Evolutionary conservation across 2,329 filamentous ascomycete genomes (phyloP).

Genomic region (Beauveria asiatica): DNA sequence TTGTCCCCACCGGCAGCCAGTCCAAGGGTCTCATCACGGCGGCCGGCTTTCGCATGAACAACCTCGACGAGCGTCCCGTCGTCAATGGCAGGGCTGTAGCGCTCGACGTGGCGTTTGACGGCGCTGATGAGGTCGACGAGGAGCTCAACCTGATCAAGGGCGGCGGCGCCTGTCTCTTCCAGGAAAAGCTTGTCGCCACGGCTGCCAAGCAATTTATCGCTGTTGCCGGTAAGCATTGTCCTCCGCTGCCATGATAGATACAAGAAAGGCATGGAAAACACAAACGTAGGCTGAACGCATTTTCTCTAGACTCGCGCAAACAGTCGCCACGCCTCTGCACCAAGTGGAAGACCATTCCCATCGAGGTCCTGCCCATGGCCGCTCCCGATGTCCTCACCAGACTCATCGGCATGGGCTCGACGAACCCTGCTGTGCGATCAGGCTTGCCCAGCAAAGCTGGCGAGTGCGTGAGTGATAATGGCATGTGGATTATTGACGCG

Average conservation of each 20-base stretch:
- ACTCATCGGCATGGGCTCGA: conserved; percentile 64
- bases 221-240: conserved; percentile 56
- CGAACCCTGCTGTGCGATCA: conserved; percentile 61
- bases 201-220: conserved; percentile 79
- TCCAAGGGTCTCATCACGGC: conserved; percentile 77
- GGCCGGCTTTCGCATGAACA: conserved; percentile 68
- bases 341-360: conserved; percentile 78
- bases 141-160: conserved; percentile 97
- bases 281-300: neutral
- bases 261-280: neutral
- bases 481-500: conserved; percentile 80
- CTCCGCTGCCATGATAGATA: neutral
- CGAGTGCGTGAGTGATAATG: conserved; percentile 55
- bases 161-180: conserved; percentile 92
- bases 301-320: conserved; percentile 71
- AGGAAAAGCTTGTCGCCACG: conserved; percentile 91
- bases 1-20: conserved; percentile 88
- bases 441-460: conserved; percentile 71
- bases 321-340: conserved; percentile 65
- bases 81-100: conserved; percentile 31
- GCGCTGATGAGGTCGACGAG: conserved; percentile 92
- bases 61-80: conserved; percentile 64
- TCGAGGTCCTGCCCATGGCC: conserved; percentile 85
- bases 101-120: conserved; percentile 90
- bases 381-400: conserved; percentile 67